Percentiles rank a stretch among this genome's conserved stretches.
phyloP scores from a whole-genome alignment of 257 asterid species.

The Ophiorrhiza pumila region DNA sequence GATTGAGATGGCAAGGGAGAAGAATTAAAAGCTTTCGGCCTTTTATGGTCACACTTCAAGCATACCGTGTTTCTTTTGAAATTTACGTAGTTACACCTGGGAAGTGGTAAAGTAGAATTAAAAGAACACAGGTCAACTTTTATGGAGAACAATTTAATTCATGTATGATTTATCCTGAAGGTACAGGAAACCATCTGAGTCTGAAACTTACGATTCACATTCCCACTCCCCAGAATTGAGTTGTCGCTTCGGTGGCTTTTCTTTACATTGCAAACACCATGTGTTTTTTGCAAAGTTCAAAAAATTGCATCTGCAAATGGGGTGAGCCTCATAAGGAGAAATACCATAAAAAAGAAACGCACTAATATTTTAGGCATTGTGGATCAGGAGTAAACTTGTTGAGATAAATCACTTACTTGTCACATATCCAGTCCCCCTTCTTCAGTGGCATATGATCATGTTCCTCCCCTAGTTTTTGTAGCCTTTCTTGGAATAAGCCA shows the following conservation, averaged over 20 bases:
- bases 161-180: neutral
- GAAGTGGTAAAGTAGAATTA: neutral
- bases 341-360: neutral
- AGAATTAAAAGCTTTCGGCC: conserved; percentile 51
- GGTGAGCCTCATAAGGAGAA: conserved; percentile 20
- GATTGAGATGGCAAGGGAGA: conserved; percentile 26
- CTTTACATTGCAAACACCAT: conserved; percentile 69
- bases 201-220: conserved; percentile 84
- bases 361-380: neutral
- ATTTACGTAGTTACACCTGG: conserved; percentile 88
- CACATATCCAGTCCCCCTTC: conserved; percentile 96
- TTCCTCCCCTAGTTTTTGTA: conserved; percentile 48
- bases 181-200: neutral
- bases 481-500: conserved; percentile 46
- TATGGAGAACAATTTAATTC: neutral
- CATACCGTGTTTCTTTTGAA: conserved; percentile 80
- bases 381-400: neutral
- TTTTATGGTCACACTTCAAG: conserved; percentile 82
- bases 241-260: conserved; percentile 72
- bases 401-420: conserved; percentile 40
- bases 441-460: conserved; percentile 72
- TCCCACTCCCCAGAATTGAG: conserved; percentile 94
- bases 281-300: conserved; percentile 90
- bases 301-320: conserved; percentile 69
- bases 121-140: neutral